Conservation (phyloP, 2,329 filamentous ascomycete species). For the Rutstroemia sydowiana region DNA sequence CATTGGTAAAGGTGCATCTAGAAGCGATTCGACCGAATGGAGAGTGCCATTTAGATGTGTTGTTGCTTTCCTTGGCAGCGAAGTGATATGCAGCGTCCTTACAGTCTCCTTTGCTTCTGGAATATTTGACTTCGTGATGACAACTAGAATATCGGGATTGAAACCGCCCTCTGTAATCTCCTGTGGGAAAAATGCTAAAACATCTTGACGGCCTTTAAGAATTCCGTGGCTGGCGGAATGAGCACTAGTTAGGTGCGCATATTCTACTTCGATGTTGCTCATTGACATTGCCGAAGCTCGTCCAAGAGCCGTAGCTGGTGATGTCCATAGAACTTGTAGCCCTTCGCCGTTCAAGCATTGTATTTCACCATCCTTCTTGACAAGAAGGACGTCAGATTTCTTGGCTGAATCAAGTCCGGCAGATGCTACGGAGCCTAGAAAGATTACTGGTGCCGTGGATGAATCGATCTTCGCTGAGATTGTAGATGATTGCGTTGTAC, state of each 20-base stretch:
- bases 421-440: slow-evolving; percentile 32
- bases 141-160: slow-evolving; percentile 46
- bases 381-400: slow-evolving; percentile 41
- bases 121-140: slow-evolving; percentile 30
- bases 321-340: slow-evolving; percentile 41
- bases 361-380: slow-evolving; percentile 55
- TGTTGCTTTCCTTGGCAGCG: slow-evolving; percentile 23
- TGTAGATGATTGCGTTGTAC: slow-evolving; percentile 45
- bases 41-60: slow-evolving; percentile 14
- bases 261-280: slow-evolving; percentile 29
- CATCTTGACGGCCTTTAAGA: slow-evolving; percentile 45
- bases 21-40: slow-evolving; percentile 27
- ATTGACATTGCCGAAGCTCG: slow-evolving; percentile 29
- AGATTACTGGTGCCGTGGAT: slow-evolving; percentile 35
- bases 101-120: not conserved
- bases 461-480: slow-evolving; percentile 36
- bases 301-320: slow-evolving; percentile 31
- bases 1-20: slow-evolving; percentile 21
- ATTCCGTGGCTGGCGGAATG: slow-evolving; percentile 29
- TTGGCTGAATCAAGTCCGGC: slow-evolving; percentile 8
- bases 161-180: slow-evolving; percentile 37
- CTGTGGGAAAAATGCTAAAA: slow-evolving; percentile 44
- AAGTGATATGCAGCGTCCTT: slow-evolving; percentile 27
- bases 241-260: slow-evolving; percentile 28
- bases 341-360: slow-evolving; percentile 52